phyloP scores from a whole-genome alignment of 2,329 filamentous ascomycete species.

The Harringtonia lauricola region DNA sequence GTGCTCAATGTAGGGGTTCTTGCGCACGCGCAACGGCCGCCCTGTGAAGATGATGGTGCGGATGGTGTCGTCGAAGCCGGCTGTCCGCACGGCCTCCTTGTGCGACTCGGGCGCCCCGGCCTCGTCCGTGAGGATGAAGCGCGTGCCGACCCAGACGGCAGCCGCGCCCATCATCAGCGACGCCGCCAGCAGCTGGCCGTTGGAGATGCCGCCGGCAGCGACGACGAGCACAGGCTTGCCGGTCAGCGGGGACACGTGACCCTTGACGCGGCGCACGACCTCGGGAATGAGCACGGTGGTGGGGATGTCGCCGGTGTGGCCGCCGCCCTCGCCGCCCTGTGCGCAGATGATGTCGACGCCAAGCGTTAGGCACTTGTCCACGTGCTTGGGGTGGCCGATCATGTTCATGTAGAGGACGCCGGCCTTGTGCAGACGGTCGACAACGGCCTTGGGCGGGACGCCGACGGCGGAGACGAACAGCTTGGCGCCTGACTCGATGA shows the following conservation, averaged over 20 bases:
- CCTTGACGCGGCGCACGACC: slow-evolving; percentile 70
- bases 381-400: slow-evolving; percentile 99
- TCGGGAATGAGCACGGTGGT: slow-evolving; percentile 88
- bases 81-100: slow-evolving; percentile 88
- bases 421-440: slow-evolving; percentile 78
- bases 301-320: slow-evolving; percentile 89
- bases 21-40: slow-evolving; percentile 84
- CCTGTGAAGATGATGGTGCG: slow-evolving; percentile 98
- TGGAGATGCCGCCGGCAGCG: slow-evolving; percentile 88
- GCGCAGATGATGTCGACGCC: slow-evolving; percentile 96
- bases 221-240: slow-evolving; percentile 83
- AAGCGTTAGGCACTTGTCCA: slow-evolving; percentile 85
- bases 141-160: slow-evolving; percentile 93
- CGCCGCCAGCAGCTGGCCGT: slow-evolving; percentile 80
- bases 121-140: slow-evolving; percentile 90
- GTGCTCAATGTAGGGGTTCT: slow-evolving; percentile 85
- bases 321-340: slow-evolving; percentile 94
- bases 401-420: slow-evolving; percentile 99
- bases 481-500: slow-evolving; percentile 83
- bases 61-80: slow-evolving; percentile 90
- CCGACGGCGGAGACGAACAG: slow-evolving; percentile 97
- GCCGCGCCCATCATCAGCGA: slow-evolving; percentile 85
- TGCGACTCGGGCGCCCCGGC: slow-evolving; percentile 87
- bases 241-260: slow-evolving; percentile 76
- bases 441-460: slow-evolving; percentile 77